Evolutionary conservation across 148 eudicot species (phyloP), one percentile per base, ranked within the genome.

Genomic region (Chenopodium quinoa): DNA sequence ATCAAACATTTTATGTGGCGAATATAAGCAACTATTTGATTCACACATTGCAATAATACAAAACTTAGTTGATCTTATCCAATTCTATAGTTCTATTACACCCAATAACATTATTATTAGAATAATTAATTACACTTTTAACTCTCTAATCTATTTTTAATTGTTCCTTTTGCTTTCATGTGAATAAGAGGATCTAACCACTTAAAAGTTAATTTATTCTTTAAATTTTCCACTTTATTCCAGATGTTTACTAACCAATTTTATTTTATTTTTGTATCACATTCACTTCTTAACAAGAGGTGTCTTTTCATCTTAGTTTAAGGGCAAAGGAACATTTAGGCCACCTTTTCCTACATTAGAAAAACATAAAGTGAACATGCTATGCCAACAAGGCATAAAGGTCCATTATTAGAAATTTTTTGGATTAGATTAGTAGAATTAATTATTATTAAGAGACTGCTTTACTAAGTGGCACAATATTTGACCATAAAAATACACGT

Each of bases 261-360:
- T 58, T 58, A 9, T 4, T 17, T 2, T 58, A 14, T 34, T 68
- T 40, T 77, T 17, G 29, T 19, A 16, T 56, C 62, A 32, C 22
- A 32, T 50, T 16, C 54, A 32, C 58, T 74, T 48, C 23, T 54
- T 70, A 58, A 56, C 75, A 44, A 75, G 67, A 83, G 20, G 69
- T 81, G 86, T 77, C 81, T 80, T 77, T 71, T 84, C 81, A 74
- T 69, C 77, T 40, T 64, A 54, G 46, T 81, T 71, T 77, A 84
- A 76, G 81, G 86, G 78, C 86, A 80, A 84, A 80, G 80, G 52
- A 75, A 80, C 22, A 70, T 44, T 44, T 20, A 3, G 63, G 76
- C 27, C 80, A 52, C 58, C 80, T 62, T 82, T 76, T 63, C 73
- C 6, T 48, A 56, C 46, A 54, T 79, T 75, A 72, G 17, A 71